Conservation (phyloP, 2,329 filamentous ascomycete species). For the Colletotrichum tanaceti region DNA sequence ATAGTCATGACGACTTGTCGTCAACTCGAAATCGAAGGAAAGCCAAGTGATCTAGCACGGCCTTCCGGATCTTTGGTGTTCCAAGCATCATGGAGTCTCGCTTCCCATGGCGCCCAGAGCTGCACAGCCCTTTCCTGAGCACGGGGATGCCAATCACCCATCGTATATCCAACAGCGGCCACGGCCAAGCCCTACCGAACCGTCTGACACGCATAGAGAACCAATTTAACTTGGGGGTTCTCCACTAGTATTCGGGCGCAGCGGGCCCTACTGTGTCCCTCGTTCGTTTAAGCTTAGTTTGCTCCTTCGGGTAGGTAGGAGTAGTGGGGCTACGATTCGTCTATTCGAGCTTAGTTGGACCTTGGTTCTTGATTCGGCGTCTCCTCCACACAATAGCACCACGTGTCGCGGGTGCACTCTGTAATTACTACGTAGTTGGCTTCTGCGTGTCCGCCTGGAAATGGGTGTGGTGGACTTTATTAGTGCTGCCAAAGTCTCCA, state of each 20-base stretch:
- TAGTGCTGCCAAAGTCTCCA: no score
- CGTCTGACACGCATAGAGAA: background rate
- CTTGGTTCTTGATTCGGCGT: background rate
- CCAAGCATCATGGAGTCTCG: background rate
- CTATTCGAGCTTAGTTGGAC: background rate
- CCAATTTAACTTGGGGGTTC: background rate
- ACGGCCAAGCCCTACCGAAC: background rate
- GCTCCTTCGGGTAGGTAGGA: background rate
- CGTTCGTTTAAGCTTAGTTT: background rate
- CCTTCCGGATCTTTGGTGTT: background rate
- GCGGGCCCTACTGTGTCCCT: background rate
- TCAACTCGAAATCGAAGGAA: background rate
- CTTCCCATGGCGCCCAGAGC: background rate
- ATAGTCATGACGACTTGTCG: background rate
- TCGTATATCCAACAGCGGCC: background rate
- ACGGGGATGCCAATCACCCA: background rate
- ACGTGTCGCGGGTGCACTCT: background rate
- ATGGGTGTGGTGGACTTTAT: no score
- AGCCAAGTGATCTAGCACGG: background rate
- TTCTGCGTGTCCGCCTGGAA: background rate
- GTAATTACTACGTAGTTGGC: no score
- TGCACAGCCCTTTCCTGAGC: constrained; percentile 1
- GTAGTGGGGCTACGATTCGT: background rate
- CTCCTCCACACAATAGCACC: background rate
- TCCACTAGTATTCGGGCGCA: background rate